Evolutionary conservation across 2,329 filamentous ascomycete genomes (phyloP), one percentile per base, ranked within the genome.

Genomic region (Colletotrichum eleusines): DNA sequence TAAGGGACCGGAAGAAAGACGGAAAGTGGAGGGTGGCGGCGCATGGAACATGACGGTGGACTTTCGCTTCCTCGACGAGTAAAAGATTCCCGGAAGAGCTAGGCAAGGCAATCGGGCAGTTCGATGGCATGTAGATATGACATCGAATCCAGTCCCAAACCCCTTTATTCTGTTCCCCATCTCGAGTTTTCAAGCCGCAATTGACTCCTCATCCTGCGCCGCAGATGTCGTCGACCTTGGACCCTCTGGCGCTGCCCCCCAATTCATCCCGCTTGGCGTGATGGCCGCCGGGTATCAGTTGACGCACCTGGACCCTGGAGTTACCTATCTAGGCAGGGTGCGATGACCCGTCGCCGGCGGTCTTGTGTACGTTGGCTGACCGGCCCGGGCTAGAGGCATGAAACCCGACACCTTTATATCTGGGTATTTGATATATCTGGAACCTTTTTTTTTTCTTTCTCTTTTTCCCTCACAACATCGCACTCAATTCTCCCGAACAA

Each of bases 281-380:
- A 66, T 46, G 63, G 63, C 67, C 63, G 67, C 67, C 63, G 68
- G 68, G 68, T 71, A 62, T 71, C 63, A 50, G 57, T 70, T 58
- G 42, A 54, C 58, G 28, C 31, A 33, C 55, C 16, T 54, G 28
- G 5, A 16, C 31, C 20, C 51, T 35, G 44, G 44, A 26, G n/a
- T n/a, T 26, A 26, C n/a, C n/a, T n/a, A n/a, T n/a, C n/a, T n/a
- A n/a, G n/a, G n/a, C n/a, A n/a, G 8, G 44, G 44, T 26, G 44
- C n/a, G 31, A 33, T 7, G 44, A 51, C 26, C 48, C 18, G 48
- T 51, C 48, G 28, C 51, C 28, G 51, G 31, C n/a, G 6, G 20
- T 7, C 31, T 7, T 33, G 5, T 11, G n/a, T n/a, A n/a, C n/a
- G n/a, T 23, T n/a, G 51, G 11, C 14, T 54, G 51, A 61, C 48